Percentiles rank a stretch among this genome's conserved stretches.
Conservation (phyloP, 2,329 filamentous ascomycete species). For the Clonostachys sp. region DNA sequence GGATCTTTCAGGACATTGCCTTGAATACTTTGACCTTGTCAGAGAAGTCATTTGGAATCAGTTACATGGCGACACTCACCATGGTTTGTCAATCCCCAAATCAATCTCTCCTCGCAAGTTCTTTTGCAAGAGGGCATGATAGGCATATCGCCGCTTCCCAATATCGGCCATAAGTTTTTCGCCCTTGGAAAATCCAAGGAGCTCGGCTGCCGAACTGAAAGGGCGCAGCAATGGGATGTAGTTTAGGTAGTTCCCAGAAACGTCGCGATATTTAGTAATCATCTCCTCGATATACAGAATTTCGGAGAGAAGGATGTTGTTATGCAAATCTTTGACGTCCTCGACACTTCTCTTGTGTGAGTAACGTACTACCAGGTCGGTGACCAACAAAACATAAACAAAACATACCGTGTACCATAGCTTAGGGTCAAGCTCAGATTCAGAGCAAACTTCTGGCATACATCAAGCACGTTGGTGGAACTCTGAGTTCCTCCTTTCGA, state of each 20-base stretch:
- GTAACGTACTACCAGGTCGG: background rate
- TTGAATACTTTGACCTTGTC: slow-evolving; percentile 41
- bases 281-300: slow-evolving; percentile 12
- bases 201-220: slow-evolving; percentile 4
- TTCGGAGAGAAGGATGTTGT: slow-evolving; percentile 15
- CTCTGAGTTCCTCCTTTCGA: slow-evolving; percentile 44
- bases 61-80: background rate
- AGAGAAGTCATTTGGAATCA: background rate
- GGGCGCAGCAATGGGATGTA: slow-evolving; percentile 12
- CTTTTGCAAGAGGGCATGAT: slow-evolving; percentile 9
- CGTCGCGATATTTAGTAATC: slow-evolving; percentile 7
- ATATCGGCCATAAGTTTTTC: slow-evolving; percentile 7
- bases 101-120: slow-evolving; percentile 8
- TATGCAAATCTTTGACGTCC: slow-evolving; percentile 9
- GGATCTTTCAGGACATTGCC: slow-evolving; percentile 65
- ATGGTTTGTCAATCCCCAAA: slow-evolving; percentile 59
- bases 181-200: slow-evolving; percentile 1
- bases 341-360: slow-evolving; percentile 14
- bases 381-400: background rate
- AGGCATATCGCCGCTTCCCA: slow-evolving; percentile 9
- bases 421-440: slow-evolving; percentile 61
- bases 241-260: slow-evolving; percentile 10
- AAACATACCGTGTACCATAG: slow-evolving; percentile 48
- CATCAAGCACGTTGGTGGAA: slow-evolving; percentile 57
- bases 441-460: slow-evolving; percentile 59